A percentile compares a stretch with the other conserved stretches of the same genome.
phyloP scores from a whole-genome alignment of 2,329 filamentous ascomycete genomes.

The Penicillium concentricum region DNA sequence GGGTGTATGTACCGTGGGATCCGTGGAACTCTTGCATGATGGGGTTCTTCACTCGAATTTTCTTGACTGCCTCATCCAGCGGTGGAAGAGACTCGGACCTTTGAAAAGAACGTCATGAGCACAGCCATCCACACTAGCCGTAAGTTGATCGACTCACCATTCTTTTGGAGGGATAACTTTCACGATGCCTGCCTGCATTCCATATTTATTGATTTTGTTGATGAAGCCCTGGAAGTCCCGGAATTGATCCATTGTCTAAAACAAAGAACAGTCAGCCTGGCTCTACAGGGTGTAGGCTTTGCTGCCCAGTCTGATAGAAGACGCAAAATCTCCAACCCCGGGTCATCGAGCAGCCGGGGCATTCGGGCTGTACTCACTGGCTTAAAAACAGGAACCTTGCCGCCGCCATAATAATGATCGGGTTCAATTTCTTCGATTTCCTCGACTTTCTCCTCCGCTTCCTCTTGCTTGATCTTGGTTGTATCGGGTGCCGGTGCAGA shows the following conservation, averaged over 20 bases:
- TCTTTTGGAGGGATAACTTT: conserved; percentile 92
- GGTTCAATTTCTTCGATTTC: conserved; percentile 78
- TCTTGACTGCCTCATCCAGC: conserved; percentile 83
- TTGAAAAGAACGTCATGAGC: conserved; percentile 9
- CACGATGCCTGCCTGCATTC: conserved; percentile 96
- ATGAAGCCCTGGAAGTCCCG: conserved; percentile 90
- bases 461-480: conserved; percentile 36
- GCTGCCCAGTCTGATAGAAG: not conserved
- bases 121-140: not conserved
- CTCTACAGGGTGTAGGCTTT: not conserved
- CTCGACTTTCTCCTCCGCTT: conserved; percentile 62
- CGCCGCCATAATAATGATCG: conserved; percentile 79
- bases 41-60: conserved; percentile 89
- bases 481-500: conserved; percentile 25
- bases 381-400: conserved; percentile 88
- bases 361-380: conserved; percentile 56
- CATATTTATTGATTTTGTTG: conserved; percentile 85
- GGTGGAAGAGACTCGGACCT: conserved; percentile 70
- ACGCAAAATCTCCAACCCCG: no score
- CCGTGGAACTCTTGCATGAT: conserved; percentile 99
- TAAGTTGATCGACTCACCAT: conserved; percentile 65
- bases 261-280: conserved; percentile 20
- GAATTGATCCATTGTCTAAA: conserved; percentile 84
- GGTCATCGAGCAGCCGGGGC: not conserved
- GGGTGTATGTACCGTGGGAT: conserved; percentile 89